Percentiles rank a stretch among this genome's conserved stretches.
phyloP scores from a whole-genome alignment of 2,329 filamentous ascomycete species.

The Aspergillus versicolor region DNA sequence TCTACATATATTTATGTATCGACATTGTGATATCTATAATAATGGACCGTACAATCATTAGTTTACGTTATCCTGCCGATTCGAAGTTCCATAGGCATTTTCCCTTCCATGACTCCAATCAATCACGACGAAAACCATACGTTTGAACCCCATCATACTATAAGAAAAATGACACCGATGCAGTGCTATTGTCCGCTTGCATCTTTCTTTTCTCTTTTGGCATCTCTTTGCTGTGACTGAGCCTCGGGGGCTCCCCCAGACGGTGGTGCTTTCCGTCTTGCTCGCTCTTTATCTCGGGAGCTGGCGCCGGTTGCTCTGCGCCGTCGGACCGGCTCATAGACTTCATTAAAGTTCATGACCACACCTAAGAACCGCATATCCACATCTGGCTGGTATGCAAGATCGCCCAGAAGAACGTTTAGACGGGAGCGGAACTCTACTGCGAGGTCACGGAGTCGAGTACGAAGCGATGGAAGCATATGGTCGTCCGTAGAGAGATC shows the following conservation, averaged over 20 bases:
- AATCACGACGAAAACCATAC: background rate
- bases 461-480: slow-evolving; percentile 72
- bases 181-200: background rate
- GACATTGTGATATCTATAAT: background rate
- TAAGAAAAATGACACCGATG: background rate
- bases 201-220: slow-evolving; percentile 27
- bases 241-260: slow-evolving; percentile 18
- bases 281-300: slow-evolving; percentile 32
- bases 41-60: slow-evolving; percentile 13
- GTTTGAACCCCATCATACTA: background rate
- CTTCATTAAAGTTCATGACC: slow-evolving; percentile 99
- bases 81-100: background rate
- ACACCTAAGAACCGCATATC: slow-evolving; percentile 95
- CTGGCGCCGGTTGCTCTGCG: slow-evolving; percentile 35
- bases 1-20: background rate
- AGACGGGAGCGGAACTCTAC: slow-evolving; percentile 74
- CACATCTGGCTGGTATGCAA: slow-evolving; percentile 89
- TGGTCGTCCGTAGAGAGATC: slow-evolving; percentile 51
- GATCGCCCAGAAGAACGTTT: slow-evolving; percentile 79
- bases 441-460: slow-evolving; percentile 70
- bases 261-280: slow-evolving; percentile 27
- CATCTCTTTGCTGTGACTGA: slow-evolving; percentile 21
- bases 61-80: slow-evolving; percentile 17
- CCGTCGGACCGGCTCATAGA: slow-evolving; percentile 77
- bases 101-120: slow-evolving; percentile 7